Conservation (phyloP, 2,329 filamentous ascomycete genomes). For the Calonectria naviculata region DNA sequence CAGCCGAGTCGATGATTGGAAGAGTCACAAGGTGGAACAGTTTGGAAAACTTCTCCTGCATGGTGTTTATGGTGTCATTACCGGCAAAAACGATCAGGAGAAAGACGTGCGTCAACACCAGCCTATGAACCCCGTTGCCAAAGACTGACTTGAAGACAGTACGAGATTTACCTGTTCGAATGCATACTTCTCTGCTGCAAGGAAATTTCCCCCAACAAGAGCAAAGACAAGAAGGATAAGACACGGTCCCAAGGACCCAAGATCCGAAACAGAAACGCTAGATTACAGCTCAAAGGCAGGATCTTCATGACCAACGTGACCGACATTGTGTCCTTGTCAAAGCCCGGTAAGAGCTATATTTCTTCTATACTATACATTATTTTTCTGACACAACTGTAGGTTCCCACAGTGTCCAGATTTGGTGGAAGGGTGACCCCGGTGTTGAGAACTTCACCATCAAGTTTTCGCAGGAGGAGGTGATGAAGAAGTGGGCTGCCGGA, state of each 20-base stretch:
- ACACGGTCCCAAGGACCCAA: conserved; percentile 68
- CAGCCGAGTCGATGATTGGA: conserved; percentile 94
- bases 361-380: neutral
- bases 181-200: conserved; percentile 97
- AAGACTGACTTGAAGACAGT: conserved; percentile 63
- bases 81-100: conserved; percentile 89
- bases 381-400: conserved; percentile 62
- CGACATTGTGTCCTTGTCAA: conserved; percentile 87
- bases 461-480: conserved; percentile 89
- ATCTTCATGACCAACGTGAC: conserved; percentile 99
- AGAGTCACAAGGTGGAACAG: conserved; percentile 88
- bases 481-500: conserved; percentile 90
- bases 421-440: conserved; percentile 96
- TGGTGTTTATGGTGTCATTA: conserved; percentile 91
- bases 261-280: conserved; percentile 74
- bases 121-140: conserved; percentile 37
- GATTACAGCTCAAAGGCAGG: conserved; percentile 92
- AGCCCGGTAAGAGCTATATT: conserved; percentile 74
- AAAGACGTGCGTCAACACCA: conserved; percentile 75
- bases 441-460: conserved; percentile 97
- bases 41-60: conserved; percentile 91
- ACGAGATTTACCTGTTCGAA: conserved; percentile 98
- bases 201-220: conserved; percentile 87
- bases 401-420: conserved; percentile 95
- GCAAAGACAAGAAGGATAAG: conserved; percentile 80